Base-by-base conservation (phyloP, 2,329 filamentous ascomycete genomes). In the Fusarium pseudograminearum region DNA sequence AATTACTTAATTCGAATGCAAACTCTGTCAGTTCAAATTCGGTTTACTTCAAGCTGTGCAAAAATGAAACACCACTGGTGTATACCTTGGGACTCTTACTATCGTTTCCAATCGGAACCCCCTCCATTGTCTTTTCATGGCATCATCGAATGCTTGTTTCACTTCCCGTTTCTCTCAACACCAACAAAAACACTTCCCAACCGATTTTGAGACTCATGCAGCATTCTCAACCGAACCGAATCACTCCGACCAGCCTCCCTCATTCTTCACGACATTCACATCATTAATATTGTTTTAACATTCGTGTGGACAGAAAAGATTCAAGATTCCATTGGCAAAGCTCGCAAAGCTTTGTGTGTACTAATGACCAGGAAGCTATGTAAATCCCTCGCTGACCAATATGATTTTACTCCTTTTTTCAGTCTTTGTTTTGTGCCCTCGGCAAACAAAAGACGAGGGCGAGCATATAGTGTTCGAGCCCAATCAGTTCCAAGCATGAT, bases 291-390 rank as follows among this genome's bases (percentile, higher is more conserved):
- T 50, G 18, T 18, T 34, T 34, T 33, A 48, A 46, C 36, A 52
- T 33, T 57, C 22, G 22, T 62, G 22, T 67, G 63, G 71, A 62
- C 71, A 67, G 44, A 69, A 74, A 73, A 71, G 72, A 75, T 60
- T 31, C 69, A 64, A 56, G 71, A 71, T 74, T 75, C 73, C 73
- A 75, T 75, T 75, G 66, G 63, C 51, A 69, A 65, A 75, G 73
- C 73, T 61, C 33, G 57, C 62, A 33, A 47, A 64, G 72, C 69
- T 68, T 57, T 40, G 36, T 38, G 50, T 46, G 60, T 47, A 63
- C 58, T 64, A 45, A 71, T 52, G 66, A 70, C 47, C 59, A 74
- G 71, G 73, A 75, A 75, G 71, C 71, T 73, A 74, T 62, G 69
- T 70, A 70, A 47, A 73, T 65, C 72, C 59, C 33, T 53, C 69